Conservation (phyloP, 1,284 basidiomycete genomes). For the Sanghuangporus sanghuang region DNA sequence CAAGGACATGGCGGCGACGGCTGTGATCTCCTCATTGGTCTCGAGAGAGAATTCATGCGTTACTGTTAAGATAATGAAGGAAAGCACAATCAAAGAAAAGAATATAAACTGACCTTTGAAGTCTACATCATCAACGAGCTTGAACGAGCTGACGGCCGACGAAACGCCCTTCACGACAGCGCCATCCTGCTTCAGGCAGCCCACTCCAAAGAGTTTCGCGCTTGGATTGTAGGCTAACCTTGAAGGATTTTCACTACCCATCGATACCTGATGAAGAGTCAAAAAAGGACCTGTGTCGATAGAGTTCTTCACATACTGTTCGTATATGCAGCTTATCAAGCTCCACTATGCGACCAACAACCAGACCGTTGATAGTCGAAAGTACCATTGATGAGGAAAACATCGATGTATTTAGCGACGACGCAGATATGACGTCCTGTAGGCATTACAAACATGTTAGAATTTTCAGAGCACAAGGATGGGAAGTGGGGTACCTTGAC, state of each 20-base stretch:
- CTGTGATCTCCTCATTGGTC: constrained; percentile 53
- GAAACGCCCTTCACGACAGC: constrained; percentile 49
- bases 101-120: constrained; percentile 51
- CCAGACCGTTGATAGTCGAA: constrained; percentile 48
- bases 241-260: constrained; percentile 64
- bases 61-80: constrained; percentile 30
- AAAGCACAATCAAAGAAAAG: constrained; percentile 5
- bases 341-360: constrained; percentile 62
- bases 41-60: constrained; percentile 49
- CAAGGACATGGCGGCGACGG: constrained; percentile 40
- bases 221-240: constrained; percentile 54
- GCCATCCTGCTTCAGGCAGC: constrained; percentile 48
- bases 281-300: neutral
- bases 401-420: constrained; percentile 40
- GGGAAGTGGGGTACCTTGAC: constrained; percentile 50
- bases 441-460: constrained; percentile 3
- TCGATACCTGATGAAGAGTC: constrained; percentile 44
- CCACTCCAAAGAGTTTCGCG: constrained; percentile 59
- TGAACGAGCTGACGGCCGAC: constrained; percentile 50
- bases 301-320: constrained; percentile 43
- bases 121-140: constrained; percentile 59
- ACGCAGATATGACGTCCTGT: constrained; percentile 58
- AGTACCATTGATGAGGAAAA: constrained; percentile 55
- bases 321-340: constrained; percentile 80
- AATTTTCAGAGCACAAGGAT: neutral